Evolutionary conservation across 1,284 basidiomycete genomes (phyloP).

Genomic region (Vanrija sp.): DNA sequence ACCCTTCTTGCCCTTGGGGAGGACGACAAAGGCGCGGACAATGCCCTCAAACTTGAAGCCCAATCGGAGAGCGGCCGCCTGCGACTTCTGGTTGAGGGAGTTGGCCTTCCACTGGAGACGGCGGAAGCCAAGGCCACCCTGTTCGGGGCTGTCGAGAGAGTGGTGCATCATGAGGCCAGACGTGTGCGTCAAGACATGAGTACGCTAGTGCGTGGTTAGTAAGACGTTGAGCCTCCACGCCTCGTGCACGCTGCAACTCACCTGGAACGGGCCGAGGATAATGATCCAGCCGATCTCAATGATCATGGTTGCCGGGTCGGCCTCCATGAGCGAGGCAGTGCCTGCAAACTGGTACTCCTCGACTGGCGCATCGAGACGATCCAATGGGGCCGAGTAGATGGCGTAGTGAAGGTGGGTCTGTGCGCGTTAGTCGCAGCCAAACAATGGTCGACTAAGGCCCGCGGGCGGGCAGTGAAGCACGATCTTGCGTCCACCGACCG

Average conservation of each 20-base stretch:
- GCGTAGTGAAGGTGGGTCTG: constrained; percentile 22
- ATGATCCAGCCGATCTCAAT: constrained; percentile 40
- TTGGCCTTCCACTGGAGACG: constrained; percentile 43
- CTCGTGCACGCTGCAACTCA: constrained; percentile 4
- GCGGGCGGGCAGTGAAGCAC: background rate
- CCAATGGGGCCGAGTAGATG: constrained; percentile 34
- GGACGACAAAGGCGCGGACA: constrained; percentile 26
- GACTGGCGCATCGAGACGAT: constrained; percentile 12
- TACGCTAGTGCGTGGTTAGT: constrained; percentile 20
- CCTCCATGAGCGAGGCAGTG: constrained; percentile 29
- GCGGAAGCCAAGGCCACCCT: constrained; percentile 38
- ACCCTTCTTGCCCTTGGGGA: constrained; percentile 31
- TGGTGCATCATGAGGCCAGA: constrained; percentile 38
- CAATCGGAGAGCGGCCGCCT: constrained; percentile 29
- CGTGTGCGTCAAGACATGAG: constrained; percentile 41
- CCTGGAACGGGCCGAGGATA: constrained; percentile 37
- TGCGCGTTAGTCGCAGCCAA: background rate
- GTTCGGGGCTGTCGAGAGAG: constrained; percentile 29
- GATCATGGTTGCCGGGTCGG: constrained; percentile 25
- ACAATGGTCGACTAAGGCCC: background rate
- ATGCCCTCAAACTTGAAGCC: constrained; percentile 36
- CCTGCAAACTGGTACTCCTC: constrained; percentile 40
- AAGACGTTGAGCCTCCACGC: background rate
- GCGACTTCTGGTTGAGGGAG: constrained; percentile 29
- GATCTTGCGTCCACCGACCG: constrained; percentile 1